Evolutionary conservation across 1,139 yeast genomes (phyloP), one percentile per base, ranked within the genome.

Genomic region (Yamadazyma dushanensis): DNA sequence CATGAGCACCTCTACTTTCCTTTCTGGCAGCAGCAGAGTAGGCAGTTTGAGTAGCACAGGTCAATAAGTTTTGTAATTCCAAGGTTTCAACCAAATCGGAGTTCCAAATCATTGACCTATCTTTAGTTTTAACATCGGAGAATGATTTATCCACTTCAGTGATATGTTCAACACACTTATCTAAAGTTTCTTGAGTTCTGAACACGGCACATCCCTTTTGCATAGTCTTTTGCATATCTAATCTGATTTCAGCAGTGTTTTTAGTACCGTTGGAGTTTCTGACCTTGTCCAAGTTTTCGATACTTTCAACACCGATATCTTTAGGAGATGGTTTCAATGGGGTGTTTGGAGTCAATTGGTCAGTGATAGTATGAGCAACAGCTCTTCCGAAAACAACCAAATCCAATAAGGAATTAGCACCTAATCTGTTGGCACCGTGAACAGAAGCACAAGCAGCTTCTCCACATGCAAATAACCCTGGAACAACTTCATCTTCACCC

Each of bases 1-100:
- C 97, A 59, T 92, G 98, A 36, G 98, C 98, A 73, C 98, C 98
- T 77, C 98, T 88, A 32, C 97, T 89, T 73, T 92, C 98, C 58
- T 73, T 83, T 78, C 98, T 87, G 40, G 89, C 95, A 45, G 94
- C 90, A 36, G 98, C 98, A 43, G 96, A 81, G 50, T 71, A 72
- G 31, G 97, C 97, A 37, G 97, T 90, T 74, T 92, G 98, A 51
- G 86, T 82, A 45, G 98, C 98, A 76, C 97, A 89, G 38, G 98
- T 90, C 61, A 92, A 76, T 75, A 92, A 78, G 82, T 92, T 92
- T 70, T 90, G 97, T 63, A 92, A 77, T 70, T 92, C 98, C 56
- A 92, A 76, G 39, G 97, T 87, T 73, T 92, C 98, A 40, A 90
- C 95, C 61, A 92, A 74, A 62, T 92, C 98, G 38, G 95, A 82